Conservation (phyloP, 2,329 filamentous ascomycete species). For the Knoxdaviesia capensis region DNA sequence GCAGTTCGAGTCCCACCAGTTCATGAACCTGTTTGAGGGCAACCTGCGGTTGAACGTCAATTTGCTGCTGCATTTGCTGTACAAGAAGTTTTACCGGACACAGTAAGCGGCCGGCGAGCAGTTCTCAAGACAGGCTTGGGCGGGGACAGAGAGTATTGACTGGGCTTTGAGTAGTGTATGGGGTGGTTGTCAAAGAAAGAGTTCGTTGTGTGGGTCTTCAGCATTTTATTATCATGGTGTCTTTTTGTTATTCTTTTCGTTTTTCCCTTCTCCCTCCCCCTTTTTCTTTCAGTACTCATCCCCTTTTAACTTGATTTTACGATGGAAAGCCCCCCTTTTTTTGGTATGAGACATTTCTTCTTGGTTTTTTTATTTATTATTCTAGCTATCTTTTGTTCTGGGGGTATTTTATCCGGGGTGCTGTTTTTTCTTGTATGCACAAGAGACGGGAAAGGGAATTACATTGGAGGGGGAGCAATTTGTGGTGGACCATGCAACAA, state of each 20-base stretch:
- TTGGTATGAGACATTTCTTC: not conserved
- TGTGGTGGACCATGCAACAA: too few species aligned
- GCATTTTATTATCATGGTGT: not conserved
- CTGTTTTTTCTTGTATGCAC: not conserved
- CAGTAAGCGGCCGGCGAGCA: conserved; percentile 20
- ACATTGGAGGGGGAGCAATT: too few species aligned
- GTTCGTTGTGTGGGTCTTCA: not conserved
- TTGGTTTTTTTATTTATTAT: not conserved
- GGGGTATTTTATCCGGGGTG: not conserved
- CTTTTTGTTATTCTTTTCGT: conserved; percentile 1
- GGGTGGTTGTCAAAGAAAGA: too few species aligned
- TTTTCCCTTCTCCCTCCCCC: not conserved
- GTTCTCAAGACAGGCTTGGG: too few species aligned
- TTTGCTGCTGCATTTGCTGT: conserved; percentile 83
- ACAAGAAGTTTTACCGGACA: conserved; percentile 92
- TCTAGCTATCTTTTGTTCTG: not conserved
- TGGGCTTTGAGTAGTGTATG: too few species aligned
- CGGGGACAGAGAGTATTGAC: too few species aligned
- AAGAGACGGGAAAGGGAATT: not conserved
- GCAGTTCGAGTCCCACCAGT: conserved; percentile 92
- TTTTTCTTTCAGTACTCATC: not conserved
- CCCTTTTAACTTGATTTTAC: not conserved
- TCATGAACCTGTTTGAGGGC: conserved; percentile 84
- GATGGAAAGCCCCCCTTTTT: not conserved
- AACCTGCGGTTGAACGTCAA: conserved; percentile 85